Conservation (phyloP, 1,284 basidiomycete species). For the Leccinum pallidistipes region DNA sequence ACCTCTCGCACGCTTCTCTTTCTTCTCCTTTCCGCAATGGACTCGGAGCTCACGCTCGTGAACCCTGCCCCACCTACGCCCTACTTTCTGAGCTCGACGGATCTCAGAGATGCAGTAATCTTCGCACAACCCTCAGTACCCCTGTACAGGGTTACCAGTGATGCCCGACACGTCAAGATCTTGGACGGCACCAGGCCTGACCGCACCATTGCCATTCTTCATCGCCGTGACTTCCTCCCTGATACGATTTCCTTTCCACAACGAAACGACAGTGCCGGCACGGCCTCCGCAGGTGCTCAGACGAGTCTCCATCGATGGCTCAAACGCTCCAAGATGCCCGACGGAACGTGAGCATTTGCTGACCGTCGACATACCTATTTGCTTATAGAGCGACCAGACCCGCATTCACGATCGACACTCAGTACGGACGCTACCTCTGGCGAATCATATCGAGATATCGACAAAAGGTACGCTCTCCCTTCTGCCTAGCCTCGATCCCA, state of each 20-base stretch:
- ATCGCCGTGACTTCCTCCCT: conserved; percentile 27
- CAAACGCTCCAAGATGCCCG: conserved; percentile 24
- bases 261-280: background rate
- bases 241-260: conserved; percentile 30
- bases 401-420: conserved; percentile 25
- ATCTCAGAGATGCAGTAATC: conserved; percentile 19
- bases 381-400: conserved; percentile 6
- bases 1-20: background rate
- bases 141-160: conserved; percentile 26
- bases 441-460: conserved; percentile 23
- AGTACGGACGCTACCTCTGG: conserved; percentile 27
- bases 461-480: conserved; percentile 18
- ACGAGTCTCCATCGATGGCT: conserved; percentile 29
- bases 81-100: conserved; percentile 29
- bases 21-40: conserved; percentile 16
- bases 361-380: background rate
- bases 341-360: conserved; percentile 23
- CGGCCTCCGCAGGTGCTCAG: background rate
- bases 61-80: conserved; percentile 25
- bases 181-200: conserved; percentile 9
- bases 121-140: conserved; percentile 21
- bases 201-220: conserved; percentile 26
- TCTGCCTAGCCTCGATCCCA: background rate
- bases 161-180: conserved; percentile 20
- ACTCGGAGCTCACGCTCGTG: conserved; percentile 32